Base-by-base conservation (phyloP, 148 eudicot genomes). In the Nepenthes mirabilis region DNA sequence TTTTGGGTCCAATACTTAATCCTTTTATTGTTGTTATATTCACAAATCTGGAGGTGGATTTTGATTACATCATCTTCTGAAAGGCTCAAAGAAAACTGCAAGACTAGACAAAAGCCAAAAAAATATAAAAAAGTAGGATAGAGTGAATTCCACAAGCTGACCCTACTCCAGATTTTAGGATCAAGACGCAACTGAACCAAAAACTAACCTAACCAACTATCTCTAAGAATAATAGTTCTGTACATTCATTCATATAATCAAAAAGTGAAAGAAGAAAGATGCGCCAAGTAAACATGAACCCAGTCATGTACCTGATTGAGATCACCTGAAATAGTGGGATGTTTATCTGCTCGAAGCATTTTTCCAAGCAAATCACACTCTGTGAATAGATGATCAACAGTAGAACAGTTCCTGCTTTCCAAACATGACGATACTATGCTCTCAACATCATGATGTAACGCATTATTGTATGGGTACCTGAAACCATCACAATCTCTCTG, bases 381-480 rank as follows among this genome's bases (percentile, higher is more conserved):
- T 59, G 49, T 36, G 14, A 88, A 74, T 35, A 88, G 83, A 80
- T 88, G 94, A 64, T 82, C 84, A 60, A 80, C 52, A 57, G 85
- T 73, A 43, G 76, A 53, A 69, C 57, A 61, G 64, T 78, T 83
- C 66, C 75, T 75, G 76, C 98, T 82, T 70, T 88, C 98, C 74
- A 91, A 70, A 72, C 94, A 88, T 53, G 94, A 88, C 65, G 59
- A 72, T 64, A 85, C 68, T 14, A 91, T 91, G 73, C 98, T 91
- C 83, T 91, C 98, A 63, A 88, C 94, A 52, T 91, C 88, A 86
- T 91, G 96, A 80, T 91, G 98, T 62, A 91, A 75, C 2, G 90
- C 85, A 70, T 83, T 88, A 70, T 91, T 86, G 75, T 83, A 91
- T 13, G 98, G 94, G 60, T 88, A 91, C 96, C 98, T 91, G 78